Percentiles rank a stretch among this genome's conserved stretches.
These are phyloP conservation scores for Conringia planisiliqua DNA, from an alignment of 345 rosid species.

Conservation along the genomic window DNA sequence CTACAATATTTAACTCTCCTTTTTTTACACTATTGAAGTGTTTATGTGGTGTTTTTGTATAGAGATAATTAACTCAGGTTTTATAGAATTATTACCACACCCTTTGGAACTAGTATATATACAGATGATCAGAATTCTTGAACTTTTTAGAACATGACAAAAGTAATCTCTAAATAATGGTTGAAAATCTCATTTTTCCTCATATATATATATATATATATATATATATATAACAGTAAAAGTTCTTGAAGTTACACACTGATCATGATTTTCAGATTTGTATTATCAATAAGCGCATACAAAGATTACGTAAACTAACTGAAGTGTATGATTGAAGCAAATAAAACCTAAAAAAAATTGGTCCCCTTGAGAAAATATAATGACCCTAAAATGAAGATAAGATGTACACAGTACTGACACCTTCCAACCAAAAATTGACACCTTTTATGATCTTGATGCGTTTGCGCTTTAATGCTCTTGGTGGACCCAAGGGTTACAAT, in stretches of 20 bases:
- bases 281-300: background rate
- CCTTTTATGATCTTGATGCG: background rate
- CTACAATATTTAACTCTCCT: background rate
- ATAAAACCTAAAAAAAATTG: conserved; percentile 7
- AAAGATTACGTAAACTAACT: background rate
- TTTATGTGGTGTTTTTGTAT: background rate
- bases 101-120: background rate
- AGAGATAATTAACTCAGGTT: background rate
- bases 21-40: background rate
- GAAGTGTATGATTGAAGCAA: conserved; percentile 14
- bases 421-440: background rate
- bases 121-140: background rate
- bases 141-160: background rate
- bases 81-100: background rate
- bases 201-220: too few relatives aligned
- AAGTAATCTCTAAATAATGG: background rate
- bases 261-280: conserved; percentile 4
- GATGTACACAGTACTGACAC: background rate
- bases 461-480: background rate
- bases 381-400: conserved; percentile 33
- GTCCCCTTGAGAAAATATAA: conserved; percentile 6
- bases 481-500: background rate
- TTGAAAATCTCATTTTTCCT: too few relatives aligned
- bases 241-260: background rate
- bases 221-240: background rate